These are phyloP conservation scores for Gracilariopsis chorda DNA, from an alignment of 23 red algal species.

Conservation along the genomic window DNA sequence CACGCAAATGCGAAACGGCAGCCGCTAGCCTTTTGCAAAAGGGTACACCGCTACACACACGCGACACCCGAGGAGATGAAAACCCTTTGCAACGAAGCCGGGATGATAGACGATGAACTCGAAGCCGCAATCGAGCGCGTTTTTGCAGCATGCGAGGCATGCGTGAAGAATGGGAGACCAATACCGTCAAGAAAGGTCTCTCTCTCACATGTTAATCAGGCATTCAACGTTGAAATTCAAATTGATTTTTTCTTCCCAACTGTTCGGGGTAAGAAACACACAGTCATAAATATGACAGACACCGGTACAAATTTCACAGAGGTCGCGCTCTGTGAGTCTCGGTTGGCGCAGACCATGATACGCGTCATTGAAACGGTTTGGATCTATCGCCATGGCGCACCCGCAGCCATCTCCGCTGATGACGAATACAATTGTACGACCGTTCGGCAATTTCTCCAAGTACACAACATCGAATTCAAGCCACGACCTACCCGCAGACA, in stretches of 20 bases:
- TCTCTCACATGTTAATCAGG: constrained; percentile 13
- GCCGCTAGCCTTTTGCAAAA: background rate
- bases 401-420: background rate
- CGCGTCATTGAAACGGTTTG: background rate
- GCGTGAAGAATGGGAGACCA: background rate
- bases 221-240: constrained; percentile 28
- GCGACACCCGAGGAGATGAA: constrained; percentile 3
- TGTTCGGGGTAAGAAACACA: background rate
- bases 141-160: background rate
- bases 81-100: background rate
- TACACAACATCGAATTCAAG: constrained; percentile 7
- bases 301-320: background rate
- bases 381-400: constrained; percentile 24
- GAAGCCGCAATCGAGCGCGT: background rate
- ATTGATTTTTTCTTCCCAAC: background rate
- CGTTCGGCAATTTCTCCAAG: background rate
- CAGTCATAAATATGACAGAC: constrained; percentile 8
- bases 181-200: background rate
- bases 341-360: background rate
- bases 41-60: constrained; percentile 6
- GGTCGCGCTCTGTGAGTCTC: background rate
- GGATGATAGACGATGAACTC: background rate
- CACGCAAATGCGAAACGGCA: background rate
- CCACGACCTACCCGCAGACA: constrained; percentile 12
- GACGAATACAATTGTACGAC: background rate